Evolutionary conservation across 1,139 yeast species (phyloP).

Genomic region (Candida tropicalis): DNA sequence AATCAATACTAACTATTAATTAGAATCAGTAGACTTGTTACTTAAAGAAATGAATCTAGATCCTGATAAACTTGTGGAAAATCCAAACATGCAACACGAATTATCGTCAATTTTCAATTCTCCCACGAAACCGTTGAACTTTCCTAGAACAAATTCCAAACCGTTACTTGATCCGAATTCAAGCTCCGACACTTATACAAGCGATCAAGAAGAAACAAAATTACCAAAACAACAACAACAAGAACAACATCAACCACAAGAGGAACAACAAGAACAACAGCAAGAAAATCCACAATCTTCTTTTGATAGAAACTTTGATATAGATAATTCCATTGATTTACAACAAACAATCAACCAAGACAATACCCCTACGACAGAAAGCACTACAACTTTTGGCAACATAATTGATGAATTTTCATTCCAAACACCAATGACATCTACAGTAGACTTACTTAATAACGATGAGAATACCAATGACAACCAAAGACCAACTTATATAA

Average conservation of each 20-base stretch:
- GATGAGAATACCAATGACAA: conserved; percentile 2
- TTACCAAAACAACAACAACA: conserved; percentile 6
- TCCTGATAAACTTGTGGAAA: conserved; percentile 10
- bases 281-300: conserved; percentile 16
- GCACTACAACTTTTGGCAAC: conserved; percentile 14
- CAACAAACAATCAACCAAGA: conserved; percentile 15
- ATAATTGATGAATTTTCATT: conserved; percentile 35
- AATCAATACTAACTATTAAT: conserved; percentile 13
- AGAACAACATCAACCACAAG: conserved; percentile 5
- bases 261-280: conserved; percentile 1
- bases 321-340: conserved; percentile 22
- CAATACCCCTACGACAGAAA: neutral
- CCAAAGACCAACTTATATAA: conserved; percentile 11
- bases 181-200: conserved; percentile 46
- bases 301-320: conserved; percentile 32
- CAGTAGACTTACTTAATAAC: conserved; percentile 21
- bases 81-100: conserved; percentile 8
- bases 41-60: conserved; percentile 28
- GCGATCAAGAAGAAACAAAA: conserved; percentile 25
- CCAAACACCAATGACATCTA: conserved; percentile 30
- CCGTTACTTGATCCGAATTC: conserved; percentile 33
- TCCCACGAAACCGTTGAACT: conserved; percentile 41
- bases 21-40: conserved; percentile 32
- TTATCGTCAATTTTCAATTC: conserved; percentile 22
- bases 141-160: conserved; percentile 23